Percentiles rank a stretch among this genome's conserved stretches.
Evolutionary conservation across 2,329 filamentous ascomycete genomes (phyloP).

Genomic region (Tolypocladium ovalisporum): DNA sequence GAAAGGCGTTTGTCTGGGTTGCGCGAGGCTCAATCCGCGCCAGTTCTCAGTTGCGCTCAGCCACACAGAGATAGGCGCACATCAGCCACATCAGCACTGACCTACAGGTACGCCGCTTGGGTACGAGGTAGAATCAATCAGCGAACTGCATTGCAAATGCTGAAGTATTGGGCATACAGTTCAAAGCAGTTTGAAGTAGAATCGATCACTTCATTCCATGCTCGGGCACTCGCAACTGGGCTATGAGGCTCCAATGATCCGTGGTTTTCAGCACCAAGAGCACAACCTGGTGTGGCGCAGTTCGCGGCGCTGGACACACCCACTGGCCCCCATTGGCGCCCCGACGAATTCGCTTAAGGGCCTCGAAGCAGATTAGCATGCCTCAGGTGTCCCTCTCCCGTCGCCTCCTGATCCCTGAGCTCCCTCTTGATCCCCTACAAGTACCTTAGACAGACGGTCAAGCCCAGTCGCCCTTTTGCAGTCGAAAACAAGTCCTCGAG

Average conservation of each 20-base stretch:
- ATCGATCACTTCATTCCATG: not conserved
- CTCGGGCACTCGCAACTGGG: not conserved
- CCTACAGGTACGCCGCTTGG: no score
- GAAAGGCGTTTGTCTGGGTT: not conserved
- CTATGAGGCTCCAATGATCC: not conserved
- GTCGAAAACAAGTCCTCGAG: not conserved
- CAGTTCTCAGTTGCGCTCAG: not conserved
- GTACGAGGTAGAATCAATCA: not conserved
- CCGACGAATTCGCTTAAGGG: not conserved
- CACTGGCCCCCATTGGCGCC: not conserved
- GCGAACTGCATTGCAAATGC: not conserved
- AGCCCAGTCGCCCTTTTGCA: not conserved
- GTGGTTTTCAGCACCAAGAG: not conserved
- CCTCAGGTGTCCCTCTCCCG: not conserved
- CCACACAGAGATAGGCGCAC: not conserved
- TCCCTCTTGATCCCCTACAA: not conserved
- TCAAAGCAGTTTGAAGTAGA: not conserved
- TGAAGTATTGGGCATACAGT: not conserved
- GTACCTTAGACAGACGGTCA: not conserved
- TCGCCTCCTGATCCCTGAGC: not conserved
- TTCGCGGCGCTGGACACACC: not conserved
- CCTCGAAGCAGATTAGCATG: not conserved
- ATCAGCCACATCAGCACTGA: not conserved
- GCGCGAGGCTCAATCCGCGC: not conserved
- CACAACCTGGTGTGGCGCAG: not conserved